These are phyloP conservation scores for Microthyrium microscopicum DNA, from an alignment of 2,329 filamentous ascomycete species.

Conservation along the genomic window DNA sequence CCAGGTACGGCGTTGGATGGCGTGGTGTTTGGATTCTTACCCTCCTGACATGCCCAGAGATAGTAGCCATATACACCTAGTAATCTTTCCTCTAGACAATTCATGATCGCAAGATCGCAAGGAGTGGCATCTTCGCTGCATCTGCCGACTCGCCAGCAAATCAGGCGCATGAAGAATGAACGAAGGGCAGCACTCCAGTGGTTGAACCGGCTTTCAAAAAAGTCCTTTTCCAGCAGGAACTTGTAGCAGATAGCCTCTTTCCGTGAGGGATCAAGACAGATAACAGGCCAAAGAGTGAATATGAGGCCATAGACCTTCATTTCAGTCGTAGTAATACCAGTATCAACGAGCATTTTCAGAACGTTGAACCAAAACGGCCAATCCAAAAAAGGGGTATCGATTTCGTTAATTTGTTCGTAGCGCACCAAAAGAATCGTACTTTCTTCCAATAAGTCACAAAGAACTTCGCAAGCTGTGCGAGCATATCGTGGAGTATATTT, in stretches of 20 bases:
- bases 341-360: slow-evolving; percentile 60
- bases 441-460: slow-evolving; percentile 87
- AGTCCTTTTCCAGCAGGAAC: slow-evolving; percentile 57
- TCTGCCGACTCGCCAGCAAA: slow-evolving; percentile 79
- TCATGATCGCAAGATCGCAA: slow-evolving; percentile 51
- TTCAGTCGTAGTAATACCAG: slow-evolving; percentile 79
- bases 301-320: slow-evolving; percentile 70
- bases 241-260: slow-evolving; percentile 56
- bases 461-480: slow-evolving; percentile 66
- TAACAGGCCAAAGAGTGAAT: slow-evolving; percentile 61
- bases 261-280: slow-evolving; percentile 46
- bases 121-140: slow-evolving; percentile 50
- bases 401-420: slow-evolving; percentile 33
- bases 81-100: slow-evolving; percentile 49
- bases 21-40: slow-evolving; percentile 50
- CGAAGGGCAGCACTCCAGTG: slow-evolving; percentile 95
- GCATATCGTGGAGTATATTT: slow-evolving; percentile 57
- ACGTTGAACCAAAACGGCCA: slow-evolving; percentile 79
- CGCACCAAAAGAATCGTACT: slow-evolving; percentile 49
- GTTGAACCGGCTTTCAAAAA: slow-evolving; percentile 71
- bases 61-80: slow-evolving; percentile 65
- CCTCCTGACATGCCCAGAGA: slow-evolving; percentile 52
- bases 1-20: slow-evolving; percentile 76
- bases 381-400: slow-evolving; percentile 39
- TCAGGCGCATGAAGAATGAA: slow-evolving; percentile 76